These are phyloP conservation scores for Coniochaeta prunicola DNA, from an alignment of 2,329 filamentous ascomycete species.

Conservation along the genomic window DNA sequence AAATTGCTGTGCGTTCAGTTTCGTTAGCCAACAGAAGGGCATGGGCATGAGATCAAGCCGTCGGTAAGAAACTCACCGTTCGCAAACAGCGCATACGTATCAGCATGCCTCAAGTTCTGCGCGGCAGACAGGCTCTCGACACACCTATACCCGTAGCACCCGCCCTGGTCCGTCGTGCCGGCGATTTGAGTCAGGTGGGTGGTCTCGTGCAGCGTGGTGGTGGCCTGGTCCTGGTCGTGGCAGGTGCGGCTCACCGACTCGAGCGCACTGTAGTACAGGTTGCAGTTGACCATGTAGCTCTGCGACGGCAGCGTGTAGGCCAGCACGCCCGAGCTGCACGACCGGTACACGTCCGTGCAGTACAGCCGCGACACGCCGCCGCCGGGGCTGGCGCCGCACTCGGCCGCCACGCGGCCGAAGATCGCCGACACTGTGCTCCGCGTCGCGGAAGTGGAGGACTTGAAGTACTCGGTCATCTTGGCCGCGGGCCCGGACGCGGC, in stretches of 20 bases:
- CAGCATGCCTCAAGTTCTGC: slow-evolving; percentile 56
- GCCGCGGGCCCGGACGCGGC: slow-evolving; percentile 39
- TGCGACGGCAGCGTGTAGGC: slow-evolving; percentile 52
- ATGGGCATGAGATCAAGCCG: no score
- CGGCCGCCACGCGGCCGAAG: slow-evolving; percentile 39
- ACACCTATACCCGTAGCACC: slow-evolving; percentile 51
- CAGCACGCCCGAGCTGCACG: slow-evolving; percentile 43
- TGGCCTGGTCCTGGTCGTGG: slow-evolving; percentile 59
- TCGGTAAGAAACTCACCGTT: slow-evolving; percentile 13
- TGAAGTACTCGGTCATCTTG: slow-evolving; percentile 58
- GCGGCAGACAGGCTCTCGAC: slow-evolving; percentile 36
- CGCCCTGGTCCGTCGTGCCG: slow-evolving; percentile 51
- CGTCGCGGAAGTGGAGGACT: slow-evolving; percentile 38
- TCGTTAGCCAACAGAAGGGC: not conserved
- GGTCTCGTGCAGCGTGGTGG: slow-evolving; percentile 57
- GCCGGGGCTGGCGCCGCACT: slow-evolving; percentile 43
- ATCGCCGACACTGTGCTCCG: slow-evolving; percentile 45
- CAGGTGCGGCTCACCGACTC: slow-evolving; percentile 41
- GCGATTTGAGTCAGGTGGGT: slow-evolving; percentile 53
- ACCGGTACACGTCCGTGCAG: slow-evolving; percentile 49
- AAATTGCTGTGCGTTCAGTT: not conserved
- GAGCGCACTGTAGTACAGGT: slow-evolving; percentile 49
- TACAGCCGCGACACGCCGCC: slow-evolving; percentile 43
- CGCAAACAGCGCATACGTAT: slow-evolving; percentile 41
- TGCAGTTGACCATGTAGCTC: slow-evolving; percentile 55